Base-by-base conservation (phyloP, 1,139 yeast species). In the Yamadazyma jaroonii region DNA sequence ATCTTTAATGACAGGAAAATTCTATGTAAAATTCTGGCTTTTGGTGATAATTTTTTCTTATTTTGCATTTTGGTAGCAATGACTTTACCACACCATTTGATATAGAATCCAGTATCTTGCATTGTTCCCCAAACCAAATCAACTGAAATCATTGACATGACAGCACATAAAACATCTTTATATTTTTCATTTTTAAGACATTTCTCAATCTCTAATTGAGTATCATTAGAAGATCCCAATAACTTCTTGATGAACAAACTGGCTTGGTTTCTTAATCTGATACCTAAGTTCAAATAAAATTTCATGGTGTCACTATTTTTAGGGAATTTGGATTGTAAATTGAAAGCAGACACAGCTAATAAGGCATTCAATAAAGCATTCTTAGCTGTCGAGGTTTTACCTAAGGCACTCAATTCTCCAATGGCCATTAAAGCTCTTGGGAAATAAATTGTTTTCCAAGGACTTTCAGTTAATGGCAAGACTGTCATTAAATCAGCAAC, bases 81-180 rank as follows among this genome's bases (percentile, higher is more conserved):
- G 35, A 86, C 83, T 42, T 75, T 75, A 42, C 87, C 92, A 63
- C 95, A 85, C 53, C 89, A 80, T 37, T 79, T 75, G 39, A 88
- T 67, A 58, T 87, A 86, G 42, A 80, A 74, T 44, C 80, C 79
- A 49, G 95, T 86, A 48, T 86, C 95, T 43, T 84, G 83, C 94
- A 85, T 86, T 1, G 94, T 83, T 1, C 96, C 96, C 86, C 95
- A 84, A 7, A 86, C 92, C 40, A 86, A 81, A 61, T 88, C 96
- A 39, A 88, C 87, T 15, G 90, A 81, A 35, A 83, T 86, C 95
- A 88, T 86, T 2, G 94, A 81, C 62, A 88, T 71, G 14, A 87
- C 82, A 0, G 95, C 94, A 36, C 89, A 84, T 26, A 88, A 61
- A 5, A 87, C 86, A 54, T 88, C 96, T 54, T 88, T 87, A 57